phyloP scores from a whole-genome alignment of 352 stramenopile genomes.

The Phytophthora cactorum region DNA sequence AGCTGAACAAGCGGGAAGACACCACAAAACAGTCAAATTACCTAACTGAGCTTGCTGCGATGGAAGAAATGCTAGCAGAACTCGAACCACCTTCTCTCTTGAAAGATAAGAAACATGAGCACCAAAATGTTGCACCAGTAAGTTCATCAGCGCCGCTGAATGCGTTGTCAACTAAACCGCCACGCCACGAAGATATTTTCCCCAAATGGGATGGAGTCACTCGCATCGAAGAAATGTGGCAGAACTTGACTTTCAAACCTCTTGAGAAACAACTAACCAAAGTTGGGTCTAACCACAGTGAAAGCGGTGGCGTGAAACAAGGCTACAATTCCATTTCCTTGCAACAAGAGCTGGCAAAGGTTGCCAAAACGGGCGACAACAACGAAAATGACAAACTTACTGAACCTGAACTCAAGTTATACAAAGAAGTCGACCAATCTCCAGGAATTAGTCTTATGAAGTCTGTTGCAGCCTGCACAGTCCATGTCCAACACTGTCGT shows the following conservation, averaged over 20 bases:
- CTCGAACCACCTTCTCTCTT: constrained; percentile 20
- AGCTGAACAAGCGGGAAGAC: background rate
- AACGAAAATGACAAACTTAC: no score
- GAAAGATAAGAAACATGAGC: constrained; percentile 9
- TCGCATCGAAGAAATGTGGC: constrained; percentile 73
- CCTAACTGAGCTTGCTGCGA: constrained; percentile 55
- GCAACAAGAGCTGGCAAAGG: constrained; percentile 11
- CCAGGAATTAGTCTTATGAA: background rate
- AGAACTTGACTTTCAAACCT: constrained; percentile 48
- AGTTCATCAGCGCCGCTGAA: background rate
- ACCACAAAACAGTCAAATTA: constrained; percentile 31
- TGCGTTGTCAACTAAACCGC: background rate
- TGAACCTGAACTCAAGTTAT: no score
- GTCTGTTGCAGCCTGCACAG: constrained; percentile 17
- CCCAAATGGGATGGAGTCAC: constrained; percentile 17
- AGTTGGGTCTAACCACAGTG: background rate
- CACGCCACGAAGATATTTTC: constrained; percentile 14
- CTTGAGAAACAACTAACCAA: constrained; percentile 17
- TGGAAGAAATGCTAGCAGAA: constrained; percentile 58
- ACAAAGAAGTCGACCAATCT: background rate
- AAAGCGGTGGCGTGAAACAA: constrained; percentile 3
- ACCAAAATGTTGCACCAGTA: background rate
- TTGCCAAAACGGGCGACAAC: background rate
- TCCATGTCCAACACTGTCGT: constrained; percentile 44
- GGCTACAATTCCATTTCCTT: constrained; percentile 58